Evolutionary conservation across 2,329 filamentous ascomycete genomes (phyloP).

Genomic region (Cercospora janseana): DNA sequence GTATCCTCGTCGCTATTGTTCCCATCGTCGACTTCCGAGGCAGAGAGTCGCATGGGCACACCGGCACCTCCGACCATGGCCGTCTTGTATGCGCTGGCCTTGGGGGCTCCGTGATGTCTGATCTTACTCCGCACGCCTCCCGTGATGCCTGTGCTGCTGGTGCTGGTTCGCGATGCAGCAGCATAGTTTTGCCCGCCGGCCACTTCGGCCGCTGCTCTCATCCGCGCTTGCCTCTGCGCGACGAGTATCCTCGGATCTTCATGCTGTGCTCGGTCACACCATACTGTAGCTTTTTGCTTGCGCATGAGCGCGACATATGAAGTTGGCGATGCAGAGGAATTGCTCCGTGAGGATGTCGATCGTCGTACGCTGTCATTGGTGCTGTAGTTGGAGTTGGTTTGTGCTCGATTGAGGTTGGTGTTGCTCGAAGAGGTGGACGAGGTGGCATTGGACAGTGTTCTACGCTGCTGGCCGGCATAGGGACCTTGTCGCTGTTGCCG

Average conservation of each 20-base stretch:
- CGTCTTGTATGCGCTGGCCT: conserved; percentile 73
- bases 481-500: conserved; percentile 19
- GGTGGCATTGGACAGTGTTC: conserved; percentile 67
- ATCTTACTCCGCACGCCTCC: conserved; percentile 75
- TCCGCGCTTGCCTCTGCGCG: conserved; percentile 82
- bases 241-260: conserved; percentile 83
- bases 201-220: conserved; percentile 80
- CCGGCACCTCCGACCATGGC: conserved; percentile 73
- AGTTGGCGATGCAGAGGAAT: conserved; percentile 56
- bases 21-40: conserved; percentile 90
- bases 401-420: conserved; percentile 47
- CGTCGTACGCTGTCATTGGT: conserved; percentile 54
- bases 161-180: conserved; percentile 30
- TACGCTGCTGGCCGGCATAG: conserved; percentile 39
- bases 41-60: conserved; percentile 86
- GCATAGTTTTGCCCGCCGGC: conserved; percentile 56
- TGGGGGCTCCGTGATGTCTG: conserved; percentile 78
- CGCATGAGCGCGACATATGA: conserved; percentile 94
- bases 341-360: conserved; percentile 76
- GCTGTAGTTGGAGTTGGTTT: conserved; percentile 40
- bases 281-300: conserved; percentile 96
- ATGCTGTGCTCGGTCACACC: conserved; percentile 91
- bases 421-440: conserved; percentile 65
- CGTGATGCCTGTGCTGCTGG: conserved; percentile 39
- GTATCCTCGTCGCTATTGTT: conserved; percentile 70